Evolutionary conservation across 1,284 basidiomycete species (phyloP), one percentile per base, ranked within the genome.

Genomic region (Papiliotrema fonsecae): DNA sequence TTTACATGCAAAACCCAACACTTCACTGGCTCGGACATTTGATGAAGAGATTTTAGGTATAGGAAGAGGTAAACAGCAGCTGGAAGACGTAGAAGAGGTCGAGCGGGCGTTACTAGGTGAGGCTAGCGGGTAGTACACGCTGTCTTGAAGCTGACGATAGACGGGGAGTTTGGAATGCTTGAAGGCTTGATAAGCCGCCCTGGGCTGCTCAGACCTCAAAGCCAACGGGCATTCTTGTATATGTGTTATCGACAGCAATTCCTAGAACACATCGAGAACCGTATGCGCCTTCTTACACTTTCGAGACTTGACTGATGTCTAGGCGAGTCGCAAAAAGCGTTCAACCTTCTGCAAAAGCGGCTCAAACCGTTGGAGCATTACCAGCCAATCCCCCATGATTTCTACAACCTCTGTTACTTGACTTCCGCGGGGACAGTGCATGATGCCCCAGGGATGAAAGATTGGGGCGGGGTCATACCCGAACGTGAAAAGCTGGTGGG

Each of bases 301-400:
- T 27, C 14, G n/a, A 19, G 9, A 13, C 27, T 9, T 19, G 10
- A 22, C 35, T 32, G 32, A 36, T 19, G 4, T 26, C 30, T 21
- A 68, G 68, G 68, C 21, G 70, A 72, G 57, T 69, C 65, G n/a
- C 70, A 72, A 45, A 70, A 72, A 45, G 77, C 76, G 1, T 78
- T 78, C 63, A 77, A 77, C 21, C 73, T 77, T 18, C 65, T 78
- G 16, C 73, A 73, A 45, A 77, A 77, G 51, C 65, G 76, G 1
- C 61, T 78, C 25, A 77, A 77, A 56, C 76, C 76, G 6, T 63
- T 78, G 16, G 77, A 78, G 49, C 76, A 77, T 50, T 78, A 77
- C 50, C 76, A 77, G 53, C 76, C 77, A 1, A 72, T 75, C 26
- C 71, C 76, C 1, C 74, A 72, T 48, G 76, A 77, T 58, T 77